Evolutionary conservation across 2,329 filamentous ascomycete species (phyloP).

Genomic region (Escovopsis sp.): DNA sequence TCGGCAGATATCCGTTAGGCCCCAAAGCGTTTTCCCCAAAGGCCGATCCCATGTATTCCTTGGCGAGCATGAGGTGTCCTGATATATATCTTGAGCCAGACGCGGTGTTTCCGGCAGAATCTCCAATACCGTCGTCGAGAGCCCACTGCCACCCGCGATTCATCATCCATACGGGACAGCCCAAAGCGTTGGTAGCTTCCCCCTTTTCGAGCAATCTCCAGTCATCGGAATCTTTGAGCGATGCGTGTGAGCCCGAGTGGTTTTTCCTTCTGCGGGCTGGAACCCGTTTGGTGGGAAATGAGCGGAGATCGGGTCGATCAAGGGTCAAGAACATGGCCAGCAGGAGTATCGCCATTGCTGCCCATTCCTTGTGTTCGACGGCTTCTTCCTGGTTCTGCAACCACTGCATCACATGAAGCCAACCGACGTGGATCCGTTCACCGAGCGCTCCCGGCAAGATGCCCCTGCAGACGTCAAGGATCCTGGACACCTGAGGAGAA

Average conservation of each 20-base stretch:
- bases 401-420: conserved; percentile 66
- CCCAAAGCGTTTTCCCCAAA: conserved; percentile 42
- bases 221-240: conserved; percentile 23
- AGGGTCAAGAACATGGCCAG: conserved; percentile 50
- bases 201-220: conserved; percentile 34
- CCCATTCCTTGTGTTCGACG: conserved; percentile 50
- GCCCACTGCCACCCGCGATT: conserved; percentile 59
- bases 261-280: conserved; percentile 18
- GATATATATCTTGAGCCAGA: conserved; percentile 28
- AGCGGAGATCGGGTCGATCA: conserved; percentile 21
- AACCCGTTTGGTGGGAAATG: conserved; percentile 12
- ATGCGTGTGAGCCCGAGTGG: conserved; percentile 21
- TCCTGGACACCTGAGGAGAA: conserved; percentile 44
- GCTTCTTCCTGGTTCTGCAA: conserved; percentile 33
- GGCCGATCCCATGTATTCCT: conserved; percentile 48
- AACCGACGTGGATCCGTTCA: conserved; percentile 50
- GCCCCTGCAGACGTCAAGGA: conserved; percentile 48
- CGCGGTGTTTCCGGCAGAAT: conserved; percentile 12
- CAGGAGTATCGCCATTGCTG: conserved; percentile 47
- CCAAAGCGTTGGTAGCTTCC: conserved; percentile 33
- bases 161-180: conserved; percentile 43
- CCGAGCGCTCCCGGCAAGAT: conserved; percentile 44
- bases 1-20: conserved; percentile 48
- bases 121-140: conserved; percentile 36
- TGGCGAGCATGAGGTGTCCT: conserved; percentile 42